Evolutionary conservation across 345 rosid genomes (phyloP), one percentile per base, ranked within the genome.

Genomic region (Isatis tinctoria): DNA sequence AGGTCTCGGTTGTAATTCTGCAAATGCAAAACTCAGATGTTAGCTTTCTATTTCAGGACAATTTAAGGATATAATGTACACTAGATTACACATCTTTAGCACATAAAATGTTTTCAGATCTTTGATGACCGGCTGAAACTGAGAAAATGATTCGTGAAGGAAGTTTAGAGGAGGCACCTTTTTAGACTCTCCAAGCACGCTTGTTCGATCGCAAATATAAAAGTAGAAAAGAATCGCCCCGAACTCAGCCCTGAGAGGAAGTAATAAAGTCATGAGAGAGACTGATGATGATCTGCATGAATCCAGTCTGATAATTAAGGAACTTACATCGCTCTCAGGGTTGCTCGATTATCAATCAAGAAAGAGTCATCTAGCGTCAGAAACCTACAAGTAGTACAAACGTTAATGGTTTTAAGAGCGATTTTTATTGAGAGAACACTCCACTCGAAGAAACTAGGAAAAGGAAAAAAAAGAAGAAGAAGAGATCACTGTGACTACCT

Each of bases 1-100:
- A 90, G 97, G 62, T 95, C 99, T 3, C 97, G 84, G 76, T 86
- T 85, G 97, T 95, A 95, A 49, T 66, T 83, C 99, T 95, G 97
- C 82, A 77, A 71, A 73, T 64, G 39, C 66, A 78, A 53, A 43
- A 48, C 77, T 48, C 36, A 32, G 36, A 51, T 8, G 35, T 53
- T 28, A 54, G 18, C 8, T 63, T 41, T 48, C 40, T 37, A 27
- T 30, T 18, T 53, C 60, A 0, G 8, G 24, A 69, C 8, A 28
- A 60, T n/a, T 43, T 39, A 20, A 10, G 10, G 35, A 33, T 24
- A 22, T 39, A 12, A 11, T 17, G 4, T 48, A 17, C 9, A 49
- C 17, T n/a, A 47, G 14, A 49, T 0, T 6, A n/a, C 54, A 66
- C 11, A 41, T 24, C 33, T 28, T 13, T 28, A 61, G 20, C 36